phyloP scores from a whole-genome alignment of 1,139 yeast genomes.

The Suhomyces terraborum region DNA sequence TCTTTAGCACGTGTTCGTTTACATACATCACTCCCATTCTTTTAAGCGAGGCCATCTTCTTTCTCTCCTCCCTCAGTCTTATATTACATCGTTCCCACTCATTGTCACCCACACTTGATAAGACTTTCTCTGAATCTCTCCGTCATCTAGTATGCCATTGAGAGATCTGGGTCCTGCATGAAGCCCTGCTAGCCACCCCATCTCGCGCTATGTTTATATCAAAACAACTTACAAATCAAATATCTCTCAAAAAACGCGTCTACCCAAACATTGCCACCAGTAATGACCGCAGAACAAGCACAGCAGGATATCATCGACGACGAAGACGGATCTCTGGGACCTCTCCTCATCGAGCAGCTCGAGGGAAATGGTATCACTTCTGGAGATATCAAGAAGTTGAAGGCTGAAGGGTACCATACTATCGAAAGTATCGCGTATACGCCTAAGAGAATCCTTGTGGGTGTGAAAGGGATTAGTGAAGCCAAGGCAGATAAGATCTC shows the following conservation, averaged over 20 bases:
- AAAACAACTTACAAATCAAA: too few relatives aligned
- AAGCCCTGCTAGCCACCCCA: too few relatives aligned
- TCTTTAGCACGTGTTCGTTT: too few relatives aligned
- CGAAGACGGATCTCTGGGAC: conserved; percentile 44
- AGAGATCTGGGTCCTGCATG: too few relatives aligned
- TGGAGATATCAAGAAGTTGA: conserved; percentile 76
- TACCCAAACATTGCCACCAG: conserved; percentile 5
- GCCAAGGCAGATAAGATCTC: conserved; percentile 89
- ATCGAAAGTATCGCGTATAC: conserved; percentile 92
- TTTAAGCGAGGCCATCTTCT: too few relatives aligned
- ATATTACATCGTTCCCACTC: too few relatives aligned
- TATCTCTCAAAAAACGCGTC: conserved; percentile 17
- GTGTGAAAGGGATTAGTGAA: conserved; percentile 91
- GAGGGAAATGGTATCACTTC: conserved; percentile 87
- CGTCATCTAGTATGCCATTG: too few relatives aligned
- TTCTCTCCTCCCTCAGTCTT: too few relatives aligned
- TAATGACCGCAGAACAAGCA: conserved; percentile 18
- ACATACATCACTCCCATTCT: too few relatives aligned
- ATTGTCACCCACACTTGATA: too few relatives aligned
- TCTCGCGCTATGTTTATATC: too few relatives aligned
- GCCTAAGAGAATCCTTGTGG: conserved; percentile 70
- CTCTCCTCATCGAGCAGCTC: conserved; percentile 47
- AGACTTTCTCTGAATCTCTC: too few relatives aligned
- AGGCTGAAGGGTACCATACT: conserved; percentile 84
- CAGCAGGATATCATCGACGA: conserved; percentile 28